A percentile compares a stretch with the other conserved stretches of the same genome.
phyloP scores from a whole-genome alignment of 1,284 basidiomycete genomes.

The Inonotus obliquus region DNA sequence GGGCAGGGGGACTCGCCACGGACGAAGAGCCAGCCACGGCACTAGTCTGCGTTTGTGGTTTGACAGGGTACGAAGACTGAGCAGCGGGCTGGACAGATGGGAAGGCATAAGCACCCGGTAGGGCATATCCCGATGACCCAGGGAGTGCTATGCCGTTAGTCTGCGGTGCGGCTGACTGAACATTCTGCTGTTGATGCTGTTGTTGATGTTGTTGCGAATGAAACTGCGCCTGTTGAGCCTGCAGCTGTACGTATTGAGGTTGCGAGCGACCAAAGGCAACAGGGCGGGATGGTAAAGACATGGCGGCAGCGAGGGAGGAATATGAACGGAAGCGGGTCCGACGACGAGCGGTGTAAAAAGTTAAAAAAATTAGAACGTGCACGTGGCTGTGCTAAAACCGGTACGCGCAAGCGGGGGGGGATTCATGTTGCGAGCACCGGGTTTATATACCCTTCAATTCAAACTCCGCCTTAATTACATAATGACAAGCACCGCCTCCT shows the following conservation, averaged over 20 bases:
- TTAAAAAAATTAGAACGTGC: conserved; percentile 19
- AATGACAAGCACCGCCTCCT: neutral
- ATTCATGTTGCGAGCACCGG: conserved; percentile 13
- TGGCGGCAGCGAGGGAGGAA: conserved; percentile 24
- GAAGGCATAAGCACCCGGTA: conserved; percentile 32
- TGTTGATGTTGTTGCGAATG: conserved; percentile 28
- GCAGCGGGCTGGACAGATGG: conserved; percentile 27
- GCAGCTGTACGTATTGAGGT: conserved; percentile 39
- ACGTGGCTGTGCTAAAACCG: conserved; percentile 30
- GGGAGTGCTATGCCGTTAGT: conserved; percentile 32
- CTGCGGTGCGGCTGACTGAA: conserved; percentile 39
- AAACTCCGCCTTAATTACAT: conserved; percentile 27
- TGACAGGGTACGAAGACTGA: conserved; percentile 33
- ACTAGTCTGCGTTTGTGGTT: conserved; percentile 27
- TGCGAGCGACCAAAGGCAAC: conserved; percentile 66
- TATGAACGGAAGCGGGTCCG: no score
- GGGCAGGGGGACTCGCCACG: conserved; percentile 34
- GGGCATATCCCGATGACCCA: conserved; percentile 35
- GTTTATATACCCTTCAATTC: conserved; percentile 31
- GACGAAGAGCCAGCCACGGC: conserved; percentile 50
- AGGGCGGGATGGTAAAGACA: conserved; percentile 74
- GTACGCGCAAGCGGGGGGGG: conserved; percentile 20
- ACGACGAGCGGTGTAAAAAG: neutral
- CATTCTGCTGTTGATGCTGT: conserved; percentile 40
- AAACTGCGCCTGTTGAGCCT: conserved; percentile 32